Conservation (phyloP, 1,284 basidiomycete species). For the Blastosporella zonata region DNA sequence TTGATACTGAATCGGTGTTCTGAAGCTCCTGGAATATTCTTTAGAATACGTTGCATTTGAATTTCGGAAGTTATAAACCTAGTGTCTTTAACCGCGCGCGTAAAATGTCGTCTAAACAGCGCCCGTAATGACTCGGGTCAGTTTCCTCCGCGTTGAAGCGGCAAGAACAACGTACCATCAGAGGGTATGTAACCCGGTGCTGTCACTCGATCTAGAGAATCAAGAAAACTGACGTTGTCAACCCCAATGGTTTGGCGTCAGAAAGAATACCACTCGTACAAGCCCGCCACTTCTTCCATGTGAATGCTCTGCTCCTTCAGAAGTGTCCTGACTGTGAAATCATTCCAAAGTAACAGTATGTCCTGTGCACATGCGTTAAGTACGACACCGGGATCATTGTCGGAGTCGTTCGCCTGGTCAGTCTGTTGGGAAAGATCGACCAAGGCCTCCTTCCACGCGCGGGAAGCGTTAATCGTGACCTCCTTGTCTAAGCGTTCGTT, state of each 20-base stretch:
- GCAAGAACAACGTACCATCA: constrained; percentile 45
- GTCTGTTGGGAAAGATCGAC: constrained; percentile 22
- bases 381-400: constrained; percentile 39
- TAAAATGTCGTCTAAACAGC: constrained; percentile 75
- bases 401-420: constrained; percentile 36
- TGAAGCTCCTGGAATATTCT: constrained; percentile 38
- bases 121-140: not conserved
- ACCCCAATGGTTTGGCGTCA: not conserved
- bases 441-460: constrained; percentile 38
- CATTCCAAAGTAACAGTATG: constrained; percentile 55
- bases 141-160: not conserved
- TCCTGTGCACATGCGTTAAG: constrained; percentile 46
- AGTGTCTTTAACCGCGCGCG: constrained; percentile 91
- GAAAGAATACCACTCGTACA: constrained; percentile 40
- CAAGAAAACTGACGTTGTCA: constrained; percentile 41
- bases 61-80: constrained; percentile 36
- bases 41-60: not conserved
- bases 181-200: constrained; percentile 76
- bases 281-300: constrained; percentile 60
- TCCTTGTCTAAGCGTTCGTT: constrained; percentile 30
- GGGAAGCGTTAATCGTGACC: constrained; percentile 40
- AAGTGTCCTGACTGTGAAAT: constrained; percentile 42
- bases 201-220: constrained; percentile 73
- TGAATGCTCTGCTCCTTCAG: constrained; percentile 43
- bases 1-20: constrained; percentile 47